Base-by-base conservation (phyloP, 257 asterid species). In the Jacaranda mimosifolia region DNA sequence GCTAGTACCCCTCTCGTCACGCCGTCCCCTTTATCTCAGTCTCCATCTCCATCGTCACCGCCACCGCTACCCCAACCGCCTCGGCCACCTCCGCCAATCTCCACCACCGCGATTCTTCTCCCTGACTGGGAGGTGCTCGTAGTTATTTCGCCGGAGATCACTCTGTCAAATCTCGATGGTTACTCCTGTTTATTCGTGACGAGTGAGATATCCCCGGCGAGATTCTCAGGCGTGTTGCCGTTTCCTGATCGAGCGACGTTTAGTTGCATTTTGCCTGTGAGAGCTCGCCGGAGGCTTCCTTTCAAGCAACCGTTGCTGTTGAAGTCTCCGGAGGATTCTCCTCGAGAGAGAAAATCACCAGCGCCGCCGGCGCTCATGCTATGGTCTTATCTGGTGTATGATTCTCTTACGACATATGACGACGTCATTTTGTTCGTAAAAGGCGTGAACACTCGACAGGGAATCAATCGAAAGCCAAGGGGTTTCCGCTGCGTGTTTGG, bases 81-180 rank as follows among this genome's bases (percentile, higher is more conserved):
- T 6, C 40, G 58, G 9, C 45, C 46, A 6, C 74, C 79, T 39
- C 49, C 76, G 39, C 15, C 71, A 3, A 32, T 81, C 17, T 49
- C 92, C 48, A 82, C 89, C 67, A 81, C 85, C 39, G 74, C 98
- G 3, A 72, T 94, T 60, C 90, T 92, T 39, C 73, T 94, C 43
- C 99, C 90, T 1, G 96, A 83, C 72, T 94, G 98, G 98, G 94
- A 92, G 79, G 86, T 94, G 8, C 89, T 89, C 63, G 90, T 92
- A 0, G 81, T 94, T 10, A 83, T 85, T 15, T 68, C 92, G 0
- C 85, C 92, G 4, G 80, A 69, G 55, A 51, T 82, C 3, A 35
- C 74, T 11, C 74, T 60, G 39, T 11, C 70, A n/a, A 76, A 52
- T 51, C 42, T 21, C 52, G 73, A 40, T 1, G 80, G 81, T 8